Evolutionary conservation across 2,329 filamentous ascomycete genomes (phyloP), one percentile per base, ranked within the genome.

Genomic region (Cladorrhinum sp.): DNA sequence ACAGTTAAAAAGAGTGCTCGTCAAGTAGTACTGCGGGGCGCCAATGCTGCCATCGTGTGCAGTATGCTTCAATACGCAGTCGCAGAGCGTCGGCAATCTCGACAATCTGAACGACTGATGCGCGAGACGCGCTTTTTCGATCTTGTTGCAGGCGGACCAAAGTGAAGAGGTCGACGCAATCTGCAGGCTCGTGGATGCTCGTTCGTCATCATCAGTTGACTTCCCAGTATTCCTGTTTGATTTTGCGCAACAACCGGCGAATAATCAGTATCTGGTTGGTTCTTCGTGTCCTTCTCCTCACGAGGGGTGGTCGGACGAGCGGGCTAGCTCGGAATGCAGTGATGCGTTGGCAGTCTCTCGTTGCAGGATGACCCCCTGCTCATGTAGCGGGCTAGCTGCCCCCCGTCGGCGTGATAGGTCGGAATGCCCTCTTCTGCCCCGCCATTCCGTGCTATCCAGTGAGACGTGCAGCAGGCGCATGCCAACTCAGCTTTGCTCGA

Each of bases 401-500:
- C 61, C 69, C 64, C 65, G 64, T 61, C 62, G 60, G 68, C 68
- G 63, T 77, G 75, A 82, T 81, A 81, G 79, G 79, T 72, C 72
- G 68, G 69, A 65, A 66, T 60, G 61, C 65, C 62, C 65, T 69
- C 71, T 68, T 67, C 66, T 65, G 70, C 71, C 72, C 71, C 78
- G 77, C 74, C 72, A 60, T 57, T 68, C 63, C 66, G 55, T 60
- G 74, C 71, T 59, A 68, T 69, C 77, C 76, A 78, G 79, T 79
- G 66, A 71, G 65, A 70, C 63, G 55, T 70, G 71, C 71, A 75
- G 76, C 62, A 68, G 67, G 62, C 66, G 65, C 67, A 68, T 74
- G 79, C 77, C 79, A 81, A 70, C 79, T 75, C 78, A 80, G 73
- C 74, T 69, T 71, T 76, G 75, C 72, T 77, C 77, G 32, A 73